Evolutionary conservation across 257 asterid genomes (phyloP), one percentile per base, ranked within the genome.

Genomic region (Ophiorrhiza pumila): DNA sequence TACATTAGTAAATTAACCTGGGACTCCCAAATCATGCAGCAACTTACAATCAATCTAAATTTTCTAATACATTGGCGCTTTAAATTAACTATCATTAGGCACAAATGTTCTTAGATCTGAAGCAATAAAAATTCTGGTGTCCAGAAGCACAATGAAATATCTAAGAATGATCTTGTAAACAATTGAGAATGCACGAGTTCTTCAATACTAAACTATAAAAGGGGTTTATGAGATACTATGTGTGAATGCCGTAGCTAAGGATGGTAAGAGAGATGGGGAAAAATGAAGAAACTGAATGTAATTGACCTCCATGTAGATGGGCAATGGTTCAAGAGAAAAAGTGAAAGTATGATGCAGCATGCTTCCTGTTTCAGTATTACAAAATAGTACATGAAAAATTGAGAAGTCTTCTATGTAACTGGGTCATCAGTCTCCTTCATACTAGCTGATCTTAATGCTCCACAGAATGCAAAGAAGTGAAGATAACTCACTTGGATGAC

Each of bases 401-500:
- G 50, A 14, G 17, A 17, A n/a, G 47, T 27, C 27, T 15, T 29
- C 39, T 25, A 27, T 14, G 17, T 8, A 43, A 73, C 29, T 50
- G 25, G 65, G 35, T 15, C 20, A 74, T 73, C 56, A 52, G 2
- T 15, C 29, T 14, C 59, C 39, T 29, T 53, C 25, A 12, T 39
- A 64, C 25, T 11, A 43, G 43, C 45, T 25, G n/a, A 65, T 52
- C 29, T 49, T 52, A 50, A 18, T 65, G 52, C 49, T 67, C 56
- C 74, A 74, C 18, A 23, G 58, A 29, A 56, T 49, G 50, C 49
- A 70, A 45, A 55, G 52, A 35, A 69, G 69, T 59, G 71, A 18
- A 67, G 50, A 65, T 25, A 18, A 77, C 87, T 82, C 82, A 89
- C 98, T 77, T 91, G 97, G 84, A 93, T 88, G 81, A 89, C 72